Base-by-base conservation (phyloP, 2,329 filamentous ascomycete species). In the Didymella pomorum region DNA sequence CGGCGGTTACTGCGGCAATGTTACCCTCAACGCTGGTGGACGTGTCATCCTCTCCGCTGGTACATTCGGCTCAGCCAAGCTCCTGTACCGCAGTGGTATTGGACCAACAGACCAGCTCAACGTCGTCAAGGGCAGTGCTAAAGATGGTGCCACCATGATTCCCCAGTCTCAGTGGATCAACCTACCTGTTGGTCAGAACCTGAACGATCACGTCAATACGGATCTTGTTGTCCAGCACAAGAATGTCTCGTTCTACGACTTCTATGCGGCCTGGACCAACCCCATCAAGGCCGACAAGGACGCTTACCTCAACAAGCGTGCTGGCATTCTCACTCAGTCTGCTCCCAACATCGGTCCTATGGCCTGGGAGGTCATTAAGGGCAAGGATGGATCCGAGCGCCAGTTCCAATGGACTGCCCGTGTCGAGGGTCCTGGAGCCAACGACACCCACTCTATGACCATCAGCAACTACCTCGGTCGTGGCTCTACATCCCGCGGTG, bases 51-150 rank as follows among this genome's bases (percentile, higher is more conserved):
- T 91, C 29, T 84, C 89, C 18, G 85, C 87, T 1, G 89, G 89
- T 46, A 80, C 88, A 1, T 90, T 92, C 61, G 87, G 87, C n/a
- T 87, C 87, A 2, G 81, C 88, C 14, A 89, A 89, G 76, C 79
- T 92, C 46, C 82, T 92, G 2, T 81, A 90, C 76, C 83, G 88
- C 68, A 88, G 86, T 77, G 87, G 89, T 64, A 91, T 90, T 62
- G 89, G 89, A 4, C 87, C 87, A 21, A 74, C 76, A 50, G 78
- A 78, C 43, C 79, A 82, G 69, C 79, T 83, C 44, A 72, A 72
- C 42, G 71, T 77, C 23, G 82, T 83, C 37, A 76, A 79, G 69
- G 73, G 71, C 62, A 81, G 80, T 55, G 73, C 67, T 20, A 56
- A 64, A 8, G 81, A 81, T 60, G 78, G 80, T 7, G 42, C 70